Base-by-base conservation (phyloP, 257 asterid species). In the Linaria vulgaris region DNA sequence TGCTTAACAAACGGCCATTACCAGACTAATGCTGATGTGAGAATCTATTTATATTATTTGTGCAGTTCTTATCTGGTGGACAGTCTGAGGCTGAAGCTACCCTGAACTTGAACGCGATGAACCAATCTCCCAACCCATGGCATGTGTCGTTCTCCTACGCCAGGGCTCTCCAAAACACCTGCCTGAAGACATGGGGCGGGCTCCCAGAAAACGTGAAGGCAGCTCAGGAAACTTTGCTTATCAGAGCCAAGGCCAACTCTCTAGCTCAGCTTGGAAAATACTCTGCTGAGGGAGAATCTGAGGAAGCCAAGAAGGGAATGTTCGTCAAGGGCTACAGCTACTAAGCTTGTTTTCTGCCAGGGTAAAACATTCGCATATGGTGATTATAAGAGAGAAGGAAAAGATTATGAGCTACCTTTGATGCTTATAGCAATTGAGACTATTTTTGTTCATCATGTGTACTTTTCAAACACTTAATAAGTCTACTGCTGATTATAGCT, bases 61-160 rank as follows among this genome's bases (percentile, higher is more conserved):
- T 19, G 60, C 82, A 83, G 90, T 83, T 83, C 65, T 80, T 83
- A 76, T 83, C 90, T 57, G 90, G 90, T 59, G 90, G 90, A n/a
- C 90, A 83, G 76, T 83, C 90, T 39, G 90, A 83, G 67, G 87
- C 78, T 27, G 90, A 83, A 69, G 90, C 87, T 6, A 83, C 90
- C 51, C 71, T 78, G 64, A 83, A 83, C 77, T 74, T 83, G 85
- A 80, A 83, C 38, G 90, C 90, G 24, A 83, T 83, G 90, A 83
- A 83, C 81, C 90, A 83, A 74, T 49, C 87, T 49, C 77, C 87
- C 38, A 83, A 80, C 80, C 90, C 90, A 4, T 83, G 90, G 90
- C 90, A 81, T 64, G 85, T 84, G 16, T 84, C 88, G 1, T 84
- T 84, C 74, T 81, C 91, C 27, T 84, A 84, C 44, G 91, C 91